These are phyloP conservation scores for Solanum habrochaites DNA, from an alignment of 257 asterid species.

Conservation along the genomic window DNA sequence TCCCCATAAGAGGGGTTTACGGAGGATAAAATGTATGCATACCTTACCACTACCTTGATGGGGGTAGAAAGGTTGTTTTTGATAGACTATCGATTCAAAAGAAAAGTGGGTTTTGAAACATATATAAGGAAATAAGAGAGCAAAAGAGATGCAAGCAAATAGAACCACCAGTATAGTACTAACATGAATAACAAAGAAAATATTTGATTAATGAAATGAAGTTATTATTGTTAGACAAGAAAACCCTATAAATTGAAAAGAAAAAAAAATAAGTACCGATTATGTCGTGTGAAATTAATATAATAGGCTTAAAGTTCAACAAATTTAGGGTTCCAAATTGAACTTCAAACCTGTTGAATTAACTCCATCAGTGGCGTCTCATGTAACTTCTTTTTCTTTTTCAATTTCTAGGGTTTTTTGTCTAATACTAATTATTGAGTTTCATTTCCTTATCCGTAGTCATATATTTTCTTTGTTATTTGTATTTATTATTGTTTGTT, in stretches of 20 bases:
- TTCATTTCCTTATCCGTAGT: not conserved
- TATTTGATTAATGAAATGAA: not conserved
- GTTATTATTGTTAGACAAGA: not conserved
- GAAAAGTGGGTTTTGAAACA: not conserved
- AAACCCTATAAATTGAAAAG: not conserved
- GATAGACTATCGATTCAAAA: not conserved
- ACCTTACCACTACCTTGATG: not conserved
- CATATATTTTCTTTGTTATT: not conserved
- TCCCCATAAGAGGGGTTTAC: not conserved
- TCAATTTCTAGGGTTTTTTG: not conserved
- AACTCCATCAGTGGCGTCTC: constrained; percentile 42
- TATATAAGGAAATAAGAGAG: not conserved
- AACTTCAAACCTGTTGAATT: not conserved
- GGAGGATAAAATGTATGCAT: not conserved
- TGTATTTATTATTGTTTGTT: not conserved
- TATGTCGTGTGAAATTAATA: no score
- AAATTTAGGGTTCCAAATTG: constrained; percentile 15
- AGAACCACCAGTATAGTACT: not conserved
- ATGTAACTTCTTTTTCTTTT: constrained; percentile 16
- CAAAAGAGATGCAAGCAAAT: not conserved
- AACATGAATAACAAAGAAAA: not conserved
- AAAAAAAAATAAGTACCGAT: not conserved
- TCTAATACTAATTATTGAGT: not conserved
- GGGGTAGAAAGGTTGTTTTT: not conserved
- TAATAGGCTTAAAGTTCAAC: not conserved